Evolutionary conservation across 371 early-diverging fungal genomes (phyloP), one percentile per base, ranked within the genome.

Genomic region (Lichtheimia corymbifera): DNA sequence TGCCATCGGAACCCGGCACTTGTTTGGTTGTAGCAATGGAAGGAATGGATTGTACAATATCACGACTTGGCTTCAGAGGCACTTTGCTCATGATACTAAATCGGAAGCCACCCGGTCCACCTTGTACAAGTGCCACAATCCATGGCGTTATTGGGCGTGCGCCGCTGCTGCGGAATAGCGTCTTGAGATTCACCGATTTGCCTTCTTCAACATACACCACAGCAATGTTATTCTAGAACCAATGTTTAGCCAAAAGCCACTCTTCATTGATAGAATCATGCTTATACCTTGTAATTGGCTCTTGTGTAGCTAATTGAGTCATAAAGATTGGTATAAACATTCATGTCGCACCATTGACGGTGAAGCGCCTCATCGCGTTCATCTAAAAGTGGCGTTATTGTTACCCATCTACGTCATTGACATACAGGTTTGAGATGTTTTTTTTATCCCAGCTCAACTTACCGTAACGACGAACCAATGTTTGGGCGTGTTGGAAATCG

Each of bases 201-300:
- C 63, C 71, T n/a, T 78, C 71, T 58, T 80, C 78, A 15, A 78
- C 52, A 58, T 76, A 81, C 17, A 77, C 71, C 4, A 76, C 63
- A n/a, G 74, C 67, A 40, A 81, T 76, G 60, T 81, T 70, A 41
- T 73, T 77, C 77, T 79, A 64, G 11, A 27, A 5, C 28, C 18
- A 35, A 49, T 2, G 15, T 28, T 45, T 41, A 57, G 47, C 9
- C 24, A 27, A 28, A 25, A 20, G 53, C 24, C 43, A 47, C 17
- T 25, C 27, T 35, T 27, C 42, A 25, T 30, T 22, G 41, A 45
- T 20, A 35, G 14, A 62, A 14, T 60, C 51, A 49, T 69, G 61
- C 4, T 63, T 64, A 45, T 63, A 64, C 70, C 55, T 73, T 76
- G 41, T 72, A 67, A 12, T 60, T 66, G 7, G 72, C 66, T 12